Evolutionary conservation across 2,329 filamentous ascomycete genomes (phyloP), one percentile per base, ranked within the genome.

Genomic region (Penicillium sp.): DNA sequence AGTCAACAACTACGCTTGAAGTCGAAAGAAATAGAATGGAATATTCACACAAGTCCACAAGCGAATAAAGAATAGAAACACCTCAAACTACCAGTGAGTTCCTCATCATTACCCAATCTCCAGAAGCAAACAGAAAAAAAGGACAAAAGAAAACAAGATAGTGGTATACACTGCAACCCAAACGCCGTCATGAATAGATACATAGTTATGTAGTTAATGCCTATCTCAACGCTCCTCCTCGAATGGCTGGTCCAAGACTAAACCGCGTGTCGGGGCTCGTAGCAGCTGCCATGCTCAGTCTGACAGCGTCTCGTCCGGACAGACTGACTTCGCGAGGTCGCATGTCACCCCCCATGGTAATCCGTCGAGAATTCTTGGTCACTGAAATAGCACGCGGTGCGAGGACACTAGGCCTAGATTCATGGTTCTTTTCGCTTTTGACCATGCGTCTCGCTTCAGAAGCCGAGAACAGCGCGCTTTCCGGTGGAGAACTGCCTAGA

Each of bases 381-480:
- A 87, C 78, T 1, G 84, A 81, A 18, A 82, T 75, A 26, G 78
- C 79, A 33, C 84, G 77, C 26, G 86, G 86, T 62, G 83, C 85
- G 50, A 88, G 72, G 14, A 88, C 83, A 56, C 79, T 82, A 40
- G 73, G 73, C 59, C 80, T 81, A 64, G 75, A 77, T 18, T 82
- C 79, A 49, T 77, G 75, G 43, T 83, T 82, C 62, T 82, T 83
- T 30, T 85, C 81, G 48, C 77, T 81, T 66, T 81, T 84, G 40
- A 85, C 82, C 83, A 89, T 87, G 14, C 86, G 78, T 45, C 86
- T 78, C 24, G 86, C 85, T 60, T 87, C 85, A 55, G 81, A 80
- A 23, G 85, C 83, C 0, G 83, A 86, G 69, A 88, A 88, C 69
- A 86, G 77, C 7, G 75, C 74, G 62, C 84, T 81, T 52, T 76